Percentiles rank a stretch among this genome's conserved stretches.
phyloP scores from a whole-genome alignment of 2,329 filamentous ascomycete genomes.

The Aspergillus niger region DNA sequence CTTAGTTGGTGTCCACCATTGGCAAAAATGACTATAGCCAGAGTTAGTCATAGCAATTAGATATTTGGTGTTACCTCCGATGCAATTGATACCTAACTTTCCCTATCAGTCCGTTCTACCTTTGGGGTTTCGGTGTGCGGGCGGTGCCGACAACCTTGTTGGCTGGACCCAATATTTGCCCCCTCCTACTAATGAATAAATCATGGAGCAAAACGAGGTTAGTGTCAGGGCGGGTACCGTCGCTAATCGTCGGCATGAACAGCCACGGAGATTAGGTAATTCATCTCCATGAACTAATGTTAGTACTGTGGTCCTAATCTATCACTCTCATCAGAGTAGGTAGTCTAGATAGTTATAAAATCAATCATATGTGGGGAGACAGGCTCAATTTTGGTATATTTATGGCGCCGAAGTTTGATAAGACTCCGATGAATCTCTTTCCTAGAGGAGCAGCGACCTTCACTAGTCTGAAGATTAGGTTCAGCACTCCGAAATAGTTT shows the following conservation, averaged over 20 bases:
- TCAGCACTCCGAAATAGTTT: neutral
- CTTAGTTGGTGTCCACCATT: neutral
- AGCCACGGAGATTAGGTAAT: neutral
- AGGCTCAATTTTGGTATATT: neutral
- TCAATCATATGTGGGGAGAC: neutral
- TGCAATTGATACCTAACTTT: neutral
- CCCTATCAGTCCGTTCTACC: neutral
- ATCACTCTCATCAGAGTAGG: too few species aligned
- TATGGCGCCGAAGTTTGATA: neutral
- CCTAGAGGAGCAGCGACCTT: neutral
- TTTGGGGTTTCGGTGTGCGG: constrained; percentile 6
- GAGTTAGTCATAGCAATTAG: neutral
- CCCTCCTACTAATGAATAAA: neutral
- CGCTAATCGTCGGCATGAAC: neutral
- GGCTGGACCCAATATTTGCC: neutral
- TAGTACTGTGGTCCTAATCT: neutral
- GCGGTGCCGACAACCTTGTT: constrained; percentile 4
- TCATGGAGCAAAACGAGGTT: too few species aligned
- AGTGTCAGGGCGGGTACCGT: neutral
- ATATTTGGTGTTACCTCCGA: neutral
- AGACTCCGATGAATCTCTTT: neutral
- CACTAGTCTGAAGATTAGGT: neutral
- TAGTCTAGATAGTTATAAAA: too few species aligned
- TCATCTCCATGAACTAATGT: neutral
- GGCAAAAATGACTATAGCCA: neutral